Evolutionary conservation across 1,284 basidiomycete species (phyloP).

Genomic region (Pisolithus thermaeus): DNA sequence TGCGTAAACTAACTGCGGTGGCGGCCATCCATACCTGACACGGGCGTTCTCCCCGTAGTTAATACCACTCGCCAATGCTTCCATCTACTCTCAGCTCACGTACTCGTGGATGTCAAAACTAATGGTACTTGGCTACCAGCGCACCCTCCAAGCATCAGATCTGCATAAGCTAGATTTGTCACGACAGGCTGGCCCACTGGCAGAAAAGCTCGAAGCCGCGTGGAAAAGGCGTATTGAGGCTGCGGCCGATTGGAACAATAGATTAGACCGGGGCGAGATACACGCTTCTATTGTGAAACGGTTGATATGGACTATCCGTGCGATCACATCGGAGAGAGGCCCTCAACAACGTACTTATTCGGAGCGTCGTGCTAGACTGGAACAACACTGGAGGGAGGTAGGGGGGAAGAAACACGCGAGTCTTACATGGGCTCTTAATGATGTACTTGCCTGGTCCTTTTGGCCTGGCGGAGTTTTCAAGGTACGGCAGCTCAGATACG

Average conservation of each 20-base stretch:
- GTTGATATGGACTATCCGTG: constrained; percentile 41
- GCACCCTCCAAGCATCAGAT: constrained; percentile 68
- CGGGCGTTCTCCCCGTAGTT: constrained; percentile 25
- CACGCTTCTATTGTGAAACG: constrained; percentile 34
- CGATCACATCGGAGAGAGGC: constrained; percentile 16
- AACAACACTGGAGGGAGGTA: constrained; percentile 45
- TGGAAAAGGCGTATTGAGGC: constrained; percentile 42
- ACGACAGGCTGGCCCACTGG: constrained; percentile 46
- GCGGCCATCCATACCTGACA: neutral
- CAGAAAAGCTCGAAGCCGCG: constrained; percentile 42
- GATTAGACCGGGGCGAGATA: constrained; percentile 44
- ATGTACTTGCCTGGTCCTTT: constrained; percentile 61
- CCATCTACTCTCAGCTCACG: constrained; percentile 52
- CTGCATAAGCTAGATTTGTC: constrained; percentile 63
- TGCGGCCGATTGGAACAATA: constrained; percentile 51
- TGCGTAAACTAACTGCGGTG: constrained; percentile 15
- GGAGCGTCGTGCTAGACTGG: constrained; percentile 32
- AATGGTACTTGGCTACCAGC: constrained; percentile 66
- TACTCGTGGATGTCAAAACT: constrained; percentile 66
- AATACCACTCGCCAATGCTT: constrained; percentile 55
- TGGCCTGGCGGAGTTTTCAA: constrained; percentile 64
- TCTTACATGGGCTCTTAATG: constrained; percentile 65
- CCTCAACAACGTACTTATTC: neutral
- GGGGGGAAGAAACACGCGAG: constrained; percentile 48
- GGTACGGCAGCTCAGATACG: constrained; percentile 20